A percentile compares a stretch with the other conserved stretches of the same genome.
phyloP scores from a whole-genome alignment of 1,284 basidiomycete species.

The Apiotrichum brassicae region DNA sequence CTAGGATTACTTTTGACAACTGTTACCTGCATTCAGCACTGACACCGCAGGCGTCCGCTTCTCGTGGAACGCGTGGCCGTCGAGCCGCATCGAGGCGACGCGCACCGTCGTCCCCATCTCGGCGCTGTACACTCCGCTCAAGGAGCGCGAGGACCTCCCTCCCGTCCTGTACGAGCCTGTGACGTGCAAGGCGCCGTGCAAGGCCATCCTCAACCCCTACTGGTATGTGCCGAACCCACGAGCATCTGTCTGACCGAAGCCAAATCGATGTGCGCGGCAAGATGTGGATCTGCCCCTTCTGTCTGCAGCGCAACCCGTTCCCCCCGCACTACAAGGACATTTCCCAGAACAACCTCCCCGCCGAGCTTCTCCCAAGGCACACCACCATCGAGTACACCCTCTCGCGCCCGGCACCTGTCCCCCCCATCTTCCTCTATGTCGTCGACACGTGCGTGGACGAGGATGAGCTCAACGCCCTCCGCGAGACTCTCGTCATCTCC shows the following conservation, averaged over 20 bases:
- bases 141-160: constrained; percentile 88
- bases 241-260: constrained; percentile 49
- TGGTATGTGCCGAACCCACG: constrained; percentile 56
- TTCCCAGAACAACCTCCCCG: constrained; percentile 90
- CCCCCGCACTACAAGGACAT: constrained; percentile 99
- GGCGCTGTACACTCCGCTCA: constrained; percentile 95
- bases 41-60: constrained; percentile 65
- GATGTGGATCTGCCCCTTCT: constrained; percentile 99
- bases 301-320: constrained; percentile 91
- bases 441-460: constrained; percentile 97
- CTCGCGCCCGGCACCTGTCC: constrained; percentile 79
- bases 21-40: not conserved
- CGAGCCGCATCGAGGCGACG: constrained; percentile 93
- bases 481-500: constrained; percentile 87
- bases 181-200: constrained; percentile 94
- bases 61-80: constrained; percentile 99
- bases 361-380: constrained; percentile 94
- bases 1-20: too few species aligned
- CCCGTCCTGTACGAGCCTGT: constrained; percentile 98
- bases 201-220: constrained; percentile 95
- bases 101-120: constrained; percentile 97
- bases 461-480: constrained; percentile 89
- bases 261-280: constrained; percentile 98
- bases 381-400: constrained; percentile 99
- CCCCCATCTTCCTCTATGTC: constrained; percentile 94